Evolutionary conservation across 257 asterid species (phyloP), one percentile per base, ranked within the genome.

Genomic region (Ocimum tenuiflorum): DNA sequence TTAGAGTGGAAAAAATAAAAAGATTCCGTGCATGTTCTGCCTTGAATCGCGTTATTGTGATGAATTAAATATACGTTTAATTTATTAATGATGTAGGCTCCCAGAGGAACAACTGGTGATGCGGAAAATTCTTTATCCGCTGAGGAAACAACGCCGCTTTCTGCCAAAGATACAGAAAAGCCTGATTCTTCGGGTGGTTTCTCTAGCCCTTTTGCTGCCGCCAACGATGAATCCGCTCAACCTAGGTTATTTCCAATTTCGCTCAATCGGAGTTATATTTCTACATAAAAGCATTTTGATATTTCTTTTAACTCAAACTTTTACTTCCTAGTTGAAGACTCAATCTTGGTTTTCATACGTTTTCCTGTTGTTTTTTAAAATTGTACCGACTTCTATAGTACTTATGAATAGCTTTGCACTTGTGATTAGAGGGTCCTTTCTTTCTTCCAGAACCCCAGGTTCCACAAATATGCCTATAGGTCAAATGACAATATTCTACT

Each of bases 401-500:
- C 4, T 38, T 15, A 45, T 61, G 56, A 20, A 43, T 55, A 24
- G 47, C 57, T 23, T 27, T 20, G 61, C 51, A 56, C 43, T 71
- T 70, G 51, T 63, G 52, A 68, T 64, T 29, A 39, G 8, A 11
- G 42, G 36, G 7, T 51, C 47, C 22, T 43, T 75, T 60, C 39
- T 60, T 61, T 73, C 63, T 69, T 78, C 72, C 85, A 86, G 99
- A 79, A 65, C 76, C 57, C 60, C 75, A 67, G 83, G 60, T 64
- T 38, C 84, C 43, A 63, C 84, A 42, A 81, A 74, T 71, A 73
- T 51, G 41, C 81, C 82, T 15, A 79, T 51, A 46, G 95, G 95
- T 66, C 99, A 90, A 74, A 86, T 94, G 99, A 81, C 97, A 11
- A 86, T 94, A 70, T 94, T 94, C 73, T 94, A 94, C 63, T 70